These are phyloP conservation scores for Gelatoporia subvermispora DNA, from an alignment of 768 basidiomycete species.

Conservation along the genomic window DNA sequence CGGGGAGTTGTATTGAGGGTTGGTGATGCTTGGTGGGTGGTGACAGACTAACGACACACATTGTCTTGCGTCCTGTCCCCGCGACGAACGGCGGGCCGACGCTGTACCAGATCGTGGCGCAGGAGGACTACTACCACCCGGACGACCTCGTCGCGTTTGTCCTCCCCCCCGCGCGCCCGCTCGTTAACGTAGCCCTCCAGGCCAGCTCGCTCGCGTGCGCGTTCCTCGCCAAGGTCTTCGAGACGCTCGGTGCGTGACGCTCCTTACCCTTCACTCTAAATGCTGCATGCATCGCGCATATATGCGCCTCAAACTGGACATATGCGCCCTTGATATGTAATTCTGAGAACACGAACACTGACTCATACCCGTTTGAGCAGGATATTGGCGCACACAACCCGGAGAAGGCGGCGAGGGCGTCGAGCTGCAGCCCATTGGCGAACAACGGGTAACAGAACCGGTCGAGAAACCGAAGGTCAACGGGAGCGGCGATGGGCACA, in stretches of 20 bases:
- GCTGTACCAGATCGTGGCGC: constrained; percentile 43
- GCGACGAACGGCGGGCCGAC: constrained; percentile 4
- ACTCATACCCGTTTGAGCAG: not conserved
- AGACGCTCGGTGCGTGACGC: constrained; percentile 6
- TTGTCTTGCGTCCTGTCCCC: constrained; percentile 36
- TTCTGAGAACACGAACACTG: not conserved
- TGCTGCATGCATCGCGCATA: not conserved
- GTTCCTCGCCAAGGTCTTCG: constrained; percentile 13
- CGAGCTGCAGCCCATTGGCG: constrained; percentile 7
- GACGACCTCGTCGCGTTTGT: constrained; percentile 44
- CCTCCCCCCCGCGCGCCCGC: constrained; percentile 36
- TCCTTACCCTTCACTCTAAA: not conserved
- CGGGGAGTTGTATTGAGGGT: not conserved
- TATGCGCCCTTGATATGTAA: too few relatives aligned
- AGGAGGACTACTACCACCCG: constrained; percentile 59
- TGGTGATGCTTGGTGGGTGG: not conserved
- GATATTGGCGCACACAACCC: constrained; percentile 9
- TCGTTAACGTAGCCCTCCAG: constrained; percentile 30
- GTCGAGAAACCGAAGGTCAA: too few relatives aligned
- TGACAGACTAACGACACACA: constrained; percentile 41
- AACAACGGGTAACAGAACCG: not conserved
- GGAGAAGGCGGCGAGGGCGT: constrained; percentile 15
- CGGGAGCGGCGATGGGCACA: too few relatives aligned
- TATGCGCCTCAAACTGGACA: too few relatives aligned
- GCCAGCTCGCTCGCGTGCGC: constrained; percentile 17